Evolutionary conservation across 805 yeast genomes (phyloP), one percentile per base, ranked within the genome.

Genomic region (Hanseniaspora thailandica): DNA sequence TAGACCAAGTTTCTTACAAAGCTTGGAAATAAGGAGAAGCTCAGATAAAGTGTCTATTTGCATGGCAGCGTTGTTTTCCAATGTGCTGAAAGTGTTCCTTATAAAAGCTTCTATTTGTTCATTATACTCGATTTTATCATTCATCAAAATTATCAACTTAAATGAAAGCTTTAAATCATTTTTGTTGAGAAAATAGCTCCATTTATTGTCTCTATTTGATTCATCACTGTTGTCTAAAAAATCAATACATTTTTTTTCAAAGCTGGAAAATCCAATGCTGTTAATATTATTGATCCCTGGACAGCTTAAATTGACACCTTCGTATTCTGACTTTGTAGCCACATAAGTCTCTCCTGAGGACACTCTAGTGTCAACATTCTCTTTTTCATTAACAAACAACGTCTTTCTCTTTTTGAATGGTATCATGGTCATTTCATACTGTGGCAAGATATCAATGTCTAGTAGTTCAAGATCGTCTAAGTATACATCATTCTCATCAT

Each of bases 341-440:
- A 39, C 44, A 10, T 6, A 43, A 0, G 54, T 50, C 28, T 50
- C 48, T 0, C 47, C 54, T 8, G 54, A 50, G 2, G 54, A 50
- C 4, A 50, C 33, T 43, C 54, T 50, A 2, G 47, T 34, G 12
- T 50, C 54, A 2, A 12, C 13, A 25, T 23, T 26, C 4, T 40
- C 34, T 2, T 28, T 28, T 17, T 36, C 26, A 5, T 26, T 13
- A 8, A 13, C 26, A 26, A 19, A 26, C n/a, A 15, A 5, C 12
- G 20, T 20, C 33, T 50, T 50, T 43, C 45, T 45, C 22, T 23
- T 41, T 35, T 50, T 50, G 25, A 43, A 50, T 8, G 54, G 54
- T 15, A 50, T 50, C 54, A 50, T 50, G 22, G 54, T 50, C 54
- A 50, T 50, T 15, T 50, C 47, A 20, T 41, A 22, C 13, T 50